Percentiles rank a stretch among this genome's conserved stretches.
Conservation (phyloP, 2,329 filamentous ascomycete genomes). For the Hypocrella siamensis region DNA sequence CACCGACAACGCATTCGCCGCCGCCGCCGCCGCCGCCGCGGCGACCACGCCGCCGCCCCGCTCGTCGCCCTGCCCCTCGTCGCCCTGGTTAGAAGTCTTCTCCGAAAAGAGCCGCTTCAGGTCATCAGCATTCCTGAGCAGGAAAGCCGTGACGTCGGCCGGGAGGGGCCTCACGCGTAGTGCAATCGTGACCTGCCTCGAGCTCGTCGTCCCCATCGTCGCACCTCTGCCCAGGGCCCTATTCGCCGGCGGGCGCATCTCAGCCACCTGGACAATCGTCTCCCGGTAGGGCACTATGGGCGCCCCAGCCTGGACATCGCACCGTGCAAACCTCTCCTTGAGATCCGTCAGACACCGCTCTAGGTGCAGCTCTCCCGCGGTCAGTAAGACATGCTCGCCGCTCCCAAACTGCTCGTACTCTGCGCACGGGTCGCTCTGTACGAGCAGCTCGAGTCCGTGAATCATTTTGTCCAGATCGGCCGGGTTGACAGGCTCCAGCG, state of each 20-base stretch:
- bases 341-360: constrained; percentile 90
- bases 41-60: constrained; percentile 5
- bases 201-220: constrained; percentile 60
- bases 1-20: constrained; percentile 47
- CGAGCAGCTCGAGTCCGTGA: constrained; percentile 66
- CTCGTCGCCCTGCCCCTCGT: constrained; percentile 20
- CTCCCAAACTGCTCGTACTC: constrained; percentile 87
- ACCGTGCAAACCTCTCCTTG: constrained; percentile 79
- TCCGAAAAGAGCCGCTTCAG: constrained; percentile 70
- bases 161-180: constrained; percentile 70
- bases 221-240: constrained; percentile 75
- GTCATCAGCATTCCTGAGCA: constrained; percentile 62
- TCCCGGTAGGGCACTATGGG: constrained; percentile 94
- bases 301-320: constrained; percentile 85
- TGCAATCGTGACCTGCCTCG: constrained; percentile 69
- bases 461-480: constrained; percentile 93
- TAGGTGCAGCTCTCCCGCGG: constrained; percentile 85
- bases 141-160: constrained; percentile 63
- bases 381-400: constrained; percentile 88
- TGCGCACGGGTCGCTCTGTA: constrained; percentile 90
- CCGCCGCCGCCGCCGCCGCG: constrained; percentile 19
- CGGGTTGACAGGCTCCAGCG: constrained; percentile 84
- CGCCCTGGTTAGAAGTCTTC: constrained; percentile 17
- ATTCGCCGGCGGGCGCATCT: constrained; percentile 82
- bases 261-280: constrained; percentile 71